These are phyloP conservation scores for Platanthera guangdongensis DNA, from an alignment of 106 monocot genomes.

Conservation along the genomic window DNA sequence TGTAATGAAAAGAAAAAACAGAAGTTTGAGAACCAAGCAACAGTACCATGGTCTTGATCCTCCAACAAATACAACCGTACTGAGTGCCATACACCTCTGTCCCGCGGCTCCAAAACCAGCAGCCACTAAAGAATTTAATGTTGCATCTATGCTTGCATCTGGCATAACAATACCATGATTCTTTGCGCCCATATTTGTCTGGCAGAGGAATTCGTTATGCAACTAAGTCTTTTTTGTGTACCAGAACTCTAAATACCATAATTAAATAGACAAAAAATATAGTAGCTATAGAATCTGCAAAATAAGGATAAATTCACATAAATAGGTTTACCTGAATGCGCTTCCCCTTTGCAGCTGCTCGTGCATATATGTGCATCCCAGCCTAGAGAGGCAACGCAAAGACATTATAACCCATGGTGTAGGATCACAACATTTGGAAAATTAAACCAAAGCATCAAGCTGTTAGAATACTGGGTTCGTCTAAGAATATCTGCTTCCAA, in stretches of 20 bases:
- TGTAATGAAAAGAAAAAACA: background rate
- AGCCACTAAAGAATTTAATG: conserved; percentile 85
- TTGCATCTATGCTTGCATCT: conserved; percentile 78
- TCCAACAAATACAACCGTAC: conserved; percentile 91
- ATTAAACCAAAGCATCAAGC: background rate
- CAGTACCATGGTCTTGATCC: conserved; percentile 76
- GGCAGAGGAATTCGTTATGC: conserved; percentile 10
- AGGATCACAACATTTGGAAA: background rate
- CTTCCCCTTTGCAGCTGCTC: conserved; percentile 90
- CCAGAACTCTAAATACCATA: background rate
- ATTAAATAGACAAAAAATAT: background rate
- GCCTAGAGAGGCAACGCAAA: conserved; percentile 35
- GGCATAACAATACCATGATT: conserved; percentile 95
- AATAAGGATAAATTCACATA: background rate
- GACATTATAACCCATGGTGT: background rate
- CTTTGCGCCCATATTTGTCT: conserved; percentile 99
- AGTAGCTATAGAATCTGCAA: background rate
- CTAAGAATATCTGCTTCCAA: background rate
- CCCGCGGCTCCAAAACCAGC: conserved; percentile 99
- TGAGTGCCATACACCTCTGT: conserved; percentile 98
- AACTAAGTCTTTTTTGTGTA: background rate
- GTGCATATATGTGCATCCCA: conserved; percentile 97
- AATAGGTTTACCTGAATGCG: conserved; percentile 68
- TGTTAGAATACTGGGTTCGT: background rate
- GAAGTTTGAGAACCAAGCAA: background rate